These are phyloP conservation scores for Rostrohypoxylon terebratum DNA, from an alignment of 495 filamentous ascomycete genomes.

Conservation along the genomic window DNA sequence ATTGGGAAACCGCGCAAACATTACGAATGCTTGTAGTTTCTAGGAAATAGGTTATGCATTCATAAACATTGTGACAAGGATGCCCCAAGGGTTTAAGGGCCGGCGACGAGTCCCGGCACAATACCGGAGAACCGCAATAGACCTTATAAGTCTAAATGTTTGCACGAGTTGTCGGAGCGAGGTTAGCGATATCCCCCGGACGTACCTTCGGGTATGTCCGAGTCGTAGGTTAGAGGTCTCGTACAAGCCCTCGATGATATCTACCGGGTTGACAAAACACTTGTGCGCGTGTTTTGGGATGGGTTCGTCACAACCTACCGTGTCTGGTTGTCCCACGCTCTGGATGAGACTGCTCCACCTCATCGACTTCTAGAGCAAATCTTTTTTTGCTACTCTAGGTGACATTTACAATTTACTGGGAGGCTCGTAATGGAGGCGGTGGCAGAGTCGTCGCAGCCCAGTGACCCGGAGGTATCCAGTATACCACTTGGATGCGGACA, in stretches of 20 bases:
- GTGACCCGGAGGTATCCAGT: too few relatives aligned
- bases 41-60: too few relatives aligned
- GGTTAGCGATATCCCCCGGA: neutral
- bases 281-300: neutral
- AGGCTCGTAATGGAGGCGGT: too few relatives aligned
- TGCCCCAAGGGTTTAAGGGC: neutral
- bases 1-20: too few relatives aligned
- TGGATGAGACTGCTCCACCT: neutral
- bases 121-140: neutral
- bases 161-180: neutral
- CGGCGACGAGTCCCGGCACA: neutral
- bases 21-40: too few relatives aligned
- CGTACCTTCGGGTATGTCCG: neutral
- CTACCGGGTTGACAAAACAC: constrained; percentile 2
- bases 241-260: neutral
- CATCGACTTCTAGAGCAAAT: neutral
- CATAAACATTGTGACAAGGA: too few relatives aligned
- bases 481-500: too few relatives aligned
- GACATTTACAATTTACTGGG: too few relatives aligned
- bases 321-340: neutral
- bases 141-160: neutral
- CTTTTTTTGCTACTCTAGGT: neutral
- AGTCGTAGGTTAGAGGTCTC: constrained; percentile 4
- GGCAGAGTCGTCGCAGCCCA: too few relatives aligned
- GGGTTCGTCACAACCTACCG: neutral